Evolutionary conservation across 371 early-diverging fungal genomes (phyloP), one percentile per base, ranked within the genome.

Genomic region (Haplosporangium sp.): DNA sequence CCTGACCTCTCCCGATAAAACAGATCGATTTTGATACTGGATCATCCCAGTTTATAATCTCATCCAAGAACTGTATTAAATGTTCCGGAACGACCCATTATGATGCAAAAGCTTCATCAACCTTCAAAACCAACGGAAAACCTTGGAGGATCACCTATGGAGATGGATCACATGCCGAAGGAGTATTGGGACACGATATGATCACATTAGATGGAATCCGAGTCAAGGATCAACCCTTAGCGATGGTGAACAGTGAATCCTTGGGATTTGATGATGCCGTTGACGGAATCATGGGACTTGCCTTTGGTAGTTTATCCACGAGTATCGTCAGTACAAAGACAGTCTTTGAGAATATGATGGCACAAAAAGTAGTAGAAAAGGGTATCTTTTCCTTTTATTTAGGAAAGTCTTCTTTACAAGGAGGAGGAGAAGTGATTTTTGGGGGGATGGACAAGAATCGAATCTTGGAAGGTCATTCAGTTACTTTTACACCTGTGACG

Each of bases 61-160:
- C 86, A 3, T 72, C 85, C 45, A 74, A 79, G 38, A 66, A 79
- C 20, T 89, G 89, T 53, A 60, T 63, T 9, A 85, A 85, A n/a
- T 91, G 91, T 65, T 67, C 86, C 3, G 87, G 87, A 55, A 85
- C 86, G 7, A 88, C 86, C 76, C 86, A 82, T 11, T 92, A 86
- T 61, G 85, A 87, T 52, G 69, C 83, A 0, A 53, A 77, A 3
- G 76, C 73, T n/a, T 92, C 92, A 2, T 84, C 68, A 6, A 89
- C 88, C 0, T 87, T 86, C 65, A 65, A 75, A 15, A 77, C 76
- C 5, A 17, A 9, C 40, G 65, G 83, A 0, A 71, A 86, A 37
- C 75, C 84, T 6, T 84, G 90, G 71, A 63, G 76, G 1, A 47
- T 44, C n/a, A 4, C 0, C 44, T 20, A 60, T 6, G 9, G 34